A percentile compares a stretch with the other conserved stretches of the same genome.
Evolutionary conservation across 2,329 filamentous ascomycete species (phyloP).

Genomic region (Colletotrichum ledebouriae): DNA sequence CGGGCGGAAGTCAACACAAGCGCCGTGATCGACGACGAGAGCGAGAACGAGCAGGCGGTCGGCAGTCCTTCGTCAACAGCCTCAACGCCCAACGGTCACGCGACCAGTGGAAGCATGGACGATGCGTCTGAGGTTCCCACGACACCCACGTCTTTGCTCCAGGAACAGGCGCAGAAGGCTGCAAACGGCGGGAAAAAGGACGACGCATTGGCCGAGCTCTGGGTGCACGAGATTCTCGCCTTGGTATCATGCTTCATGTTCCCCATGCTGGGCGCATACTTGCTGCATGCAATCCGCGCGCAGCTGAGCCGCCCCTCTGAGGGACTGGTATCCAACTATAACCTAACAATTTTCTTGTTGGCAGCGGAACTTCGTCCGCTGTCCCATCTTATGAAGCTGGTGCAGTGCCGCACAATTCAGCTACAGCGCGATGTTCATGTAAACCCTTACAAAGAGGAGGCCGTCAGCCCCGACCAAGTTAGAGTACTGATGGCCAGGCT

Average conservation of each 20-base stretch:
- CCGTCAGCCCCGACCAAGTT: constrained; percentile 54
- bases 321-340: constrained; percentile 91
- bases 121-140: constrained; percentile 49
- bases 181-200: constrained; percentile 46
- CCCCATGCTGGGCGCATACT: constrained; percentile 83
- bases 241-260: constrained; percentile 83
- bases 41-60: constrained; percentile 53
- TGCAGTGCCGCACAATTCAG: constrained; percentile 83
- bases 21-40: constrained; percentile 60
- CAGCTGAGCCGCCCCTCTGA: constrained; percentile 88
- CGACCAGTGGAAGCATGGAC: constrained; percentile 41
- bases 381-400: constrained; percentile 83
- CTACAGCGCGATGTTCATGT: constrained; percentile 79
- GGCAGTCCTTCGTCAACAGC: constrained; percentile 32
- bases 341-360: constrained; percentile 89
- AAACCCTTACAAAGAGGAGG: constrained; percentile 60
- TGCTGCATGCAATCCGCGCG: constrained; percentile 84
- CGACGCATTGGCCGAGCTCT: constrained; percentile 73
- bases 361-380: constrained; percentile 88
- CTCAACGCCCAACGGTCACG: constrained; percentile 27
- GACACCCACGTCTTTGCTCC: constrained; percentile 51
- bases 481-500: constrained; percentile 74
- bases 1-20: constrained; percentile 61
- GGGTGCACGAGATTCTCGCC: constrained; percentile 80
- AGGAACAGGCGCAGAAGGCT: constrained; percentile 43